A percentile compares a stretch with the other conserved stretches of the same genome.
Conservation (phyloP, 1,139 yeast species). For the Suhomyces chickasaworum region DNA sequence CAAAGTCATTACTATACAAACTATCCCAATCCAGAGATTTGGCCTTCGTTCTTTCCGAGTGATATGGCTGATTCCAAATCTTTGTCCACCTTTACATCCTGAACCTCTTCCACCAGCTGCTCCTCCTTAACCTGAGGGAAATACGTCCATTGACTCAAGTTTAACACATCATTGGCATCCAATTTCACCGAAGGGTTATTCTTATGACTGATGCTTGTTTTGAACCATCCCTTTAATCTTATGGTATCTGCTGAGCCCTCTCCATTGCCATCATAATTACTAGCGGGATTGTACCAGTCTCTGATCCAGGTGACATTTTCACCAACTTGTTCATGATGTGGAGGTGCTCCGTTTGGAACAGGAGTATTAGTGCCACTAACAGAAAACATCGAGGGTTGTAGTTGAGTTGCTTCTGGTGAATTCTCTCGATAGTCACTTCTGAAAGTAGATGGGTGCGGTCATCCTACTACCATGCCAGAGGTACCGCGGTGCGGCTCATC, state of each 20-base stretch:
- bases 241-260: conserved; percentile 21
- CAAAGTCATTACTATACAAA: neutral
- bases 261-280: conserved; percentile 19
- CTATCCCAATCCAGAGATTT: conserved; percentile 19
- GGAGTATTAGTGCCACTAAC: conserved; percentile 19
- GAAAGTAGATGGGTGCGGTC: neutral
- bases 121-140: conserved; percentile 19
- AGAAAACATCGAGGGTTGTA: conserved; percentile 12
- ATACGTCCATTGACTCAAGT: conserved; percentile 35
- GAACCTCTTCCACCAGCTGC: conserved; percentile 2
- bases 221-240: conserved; percentile 45
- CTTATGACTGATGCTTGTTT: conserved; percentile 26
- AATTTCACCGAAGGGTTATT: conserved; percentile 17
- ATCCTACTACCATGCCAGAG: neutral
- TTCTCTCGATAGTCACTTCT: neutral
- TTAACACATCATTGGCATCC: conserved; percentile 30
- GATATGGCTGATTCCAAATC: conserved; percentile 26
- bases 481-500: conserved; percentile 1
- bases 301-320: conserved; percentile 44
- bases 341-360: conserved; percentile 12
- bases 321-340: conserved; percentile 26
- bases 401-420: neutral
- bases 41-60: conserved; percentile 26
- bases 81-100: conserved; percentile 12
- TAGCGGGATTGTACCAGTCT: conserved; percentile 42